These are phyloP conservation scores for Solanum chmielewskii DNA, from an alignment of 257 asterid species.

Conservation along the genomic window DNA sequence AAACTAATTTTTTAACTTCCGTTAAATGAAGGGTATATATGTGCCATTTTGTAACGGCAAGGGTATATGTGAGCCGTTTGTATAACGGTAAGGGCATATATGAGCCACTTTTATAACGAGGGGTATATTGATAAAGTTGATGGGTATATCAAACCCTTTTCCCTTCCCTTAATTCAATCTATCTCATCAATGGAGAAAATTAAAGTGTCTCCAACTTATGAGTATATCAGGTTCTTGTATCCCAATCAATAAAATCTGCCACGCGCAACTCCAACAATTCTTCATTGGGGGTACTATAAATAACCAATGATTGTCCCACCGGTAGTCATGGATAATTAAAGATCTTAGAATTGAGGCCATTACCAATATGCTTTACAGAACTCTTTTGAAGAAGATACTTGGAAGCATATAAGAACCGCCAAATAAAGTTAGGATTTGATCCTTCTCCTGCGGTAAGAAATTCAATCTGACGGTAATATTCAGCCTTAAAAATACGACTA, in stretches of 20 bases:
- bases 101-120: no score
- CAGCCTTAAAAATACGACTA: background rate
- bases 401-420: background rate
- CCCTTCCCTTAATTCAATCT: background rate
- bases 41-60: no score
- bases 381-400: background rate
- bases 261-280: no score
- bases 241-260: background rate
- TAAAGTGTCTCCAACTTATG: background rate
- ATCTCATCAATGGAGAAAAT: background rate
- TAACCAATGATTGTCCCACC: no score
- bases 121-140: no score
- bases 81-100: no score
- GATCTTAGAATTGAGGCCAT: background rate
- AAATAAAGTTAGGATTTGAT: background rate
- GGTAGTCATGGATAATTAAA: background rate
- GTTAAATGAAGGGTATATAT: no score
- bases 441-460: background rate
- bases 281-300: no score
- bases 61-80: no score
- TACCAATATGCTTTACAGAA: background rate
- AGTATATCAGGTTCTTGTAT: no score
- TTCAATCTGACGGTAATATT: background rate
- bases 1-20: no score
- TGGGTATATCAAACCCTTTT: no score